Percentiles rank a stretch among this genome's conserved stretches.
phyloP scores from a whole-genome alignment of 495 filamentous ascomycete species.

The Xylaria telfairii region DNA sequence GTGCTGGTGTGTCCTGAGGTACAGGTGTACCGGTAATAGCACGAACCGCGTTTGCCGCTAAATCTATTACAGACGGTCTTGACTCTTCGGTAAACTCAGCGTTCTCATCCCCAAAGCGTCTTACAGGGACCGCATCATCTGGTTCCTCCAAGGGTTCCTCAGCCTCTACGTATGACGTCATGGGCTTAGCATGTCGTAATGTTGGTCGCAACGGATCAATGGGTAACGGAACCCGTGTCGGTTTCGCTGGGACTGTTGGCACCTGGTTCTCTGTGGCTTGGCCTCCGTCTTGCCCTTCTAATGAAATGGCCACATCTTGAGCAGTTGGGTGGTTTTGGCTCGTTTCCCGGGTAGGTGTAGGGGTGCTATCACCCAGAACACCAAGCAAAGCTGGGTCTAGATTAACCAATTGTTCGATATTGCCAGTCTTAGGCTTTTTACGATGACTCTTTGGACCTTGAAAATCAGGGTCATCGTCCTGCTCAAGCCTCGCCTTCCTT shows the following conservation, averaged over 20 bases:
- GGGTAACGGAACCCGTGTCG: constrained; percentile 28
- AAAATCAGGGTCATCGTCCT: constrained; percentile 56
- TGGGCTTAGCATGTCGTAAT: constrained; percentile 54
- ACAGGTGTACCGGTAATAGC: constrained; percentile 23
- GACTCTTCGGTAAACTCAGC: constrained; percentile 27
- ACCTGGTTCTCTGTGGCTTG: constrained; percentile 8
- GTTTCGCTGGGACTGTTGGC: constrained; percentile 2
- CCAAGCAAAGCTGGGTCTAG: constrained; percentile 44
- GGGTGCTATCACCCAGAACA: constrained; percentile 28
- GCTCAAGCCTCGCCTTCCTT: constrained; percentile 51
- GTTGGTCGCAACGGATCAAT: constrained; percentile 42
- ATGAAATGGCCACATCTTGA: constrained; percentile 8
- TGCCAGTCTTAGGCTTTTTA: constrained; percentile 46
- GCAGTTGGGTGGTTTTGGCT: constrained; percentile 3
- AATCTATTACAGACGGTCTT: constrained; percentile 43
- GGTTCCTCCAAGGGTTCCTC: constrained; percentile 46
- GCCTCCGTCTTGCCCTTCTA: constrained; percentile 24
- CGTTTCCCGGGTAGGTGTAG: constrained; percentile 27
- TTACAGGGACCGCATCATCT: constrained; percentile 42
- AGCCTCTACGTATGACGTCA: constrained; percentile 46
- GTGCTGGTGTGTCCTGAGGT: not conserved
- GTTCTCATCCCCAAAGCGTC: constrained; percentile 20
- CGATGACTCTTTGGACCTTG: constrained; percentile 42
- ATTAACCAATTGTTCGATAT: constrained; percentile 40
- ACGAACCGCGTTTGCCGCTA: constrained; percentile 43